Conservation (phyloP, 2,329 filamentous ascomycete species). For the Fusarium napiforme region DNA sequence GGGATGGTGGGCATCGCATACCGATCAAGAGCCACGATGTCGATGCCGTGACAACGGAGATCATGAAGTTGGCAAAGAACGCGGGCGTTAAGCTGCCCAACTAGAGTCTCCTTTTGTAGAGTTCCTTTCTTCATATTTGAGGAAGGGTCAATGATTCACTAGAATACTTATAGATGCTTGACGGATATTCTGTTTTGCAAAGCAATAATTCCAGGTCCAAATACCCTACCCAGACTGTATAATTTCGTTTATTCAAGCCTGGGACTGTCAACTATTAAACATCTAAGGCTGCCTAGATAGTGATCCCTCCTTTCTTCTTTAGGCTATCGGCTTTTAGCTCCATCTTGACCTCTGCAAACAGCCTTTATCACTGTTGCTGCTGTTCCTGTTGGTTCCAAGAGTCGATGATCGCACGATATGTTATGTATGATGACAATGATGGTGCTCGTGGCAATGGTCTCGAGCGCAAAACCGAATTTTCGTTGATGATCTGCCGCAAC, state of each 20-base stretch:
- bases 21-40: constrained; percentile 76
- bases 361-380: neutral
- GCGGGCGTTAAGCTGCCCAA: constrained; percentile 3
- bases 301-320: neutral
- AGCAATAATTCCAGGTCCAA: neutral
- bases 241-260: no score
- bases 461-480: neutral
- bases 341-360: neutral
- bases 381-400: neutral
- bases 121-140: neutral
- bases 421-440: neutral
- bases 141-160: neutral
- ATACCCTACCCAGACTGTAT: no score
- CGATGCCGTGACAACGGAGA: constrained; percentile 48
- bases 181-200: neutral
- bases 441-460: neutral
- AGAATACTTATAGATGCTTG: neutral
- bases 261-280: no score
- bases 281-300: neutral
- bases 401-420: neutral
- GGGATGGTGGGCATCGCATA: constrained; percentile 78
- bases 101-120: neutral
- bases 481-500: neutral
- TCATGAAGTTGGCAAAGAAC: constrained; percentile 42
- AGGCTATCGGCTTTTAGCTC: no score